A percentile compares a stretch with the other conserved stretches of the same genome.
Evolutionary conservation across 1,284 basidiomycete genomes (phyloP).

Genomic region (Irpex sp.): DNA sequence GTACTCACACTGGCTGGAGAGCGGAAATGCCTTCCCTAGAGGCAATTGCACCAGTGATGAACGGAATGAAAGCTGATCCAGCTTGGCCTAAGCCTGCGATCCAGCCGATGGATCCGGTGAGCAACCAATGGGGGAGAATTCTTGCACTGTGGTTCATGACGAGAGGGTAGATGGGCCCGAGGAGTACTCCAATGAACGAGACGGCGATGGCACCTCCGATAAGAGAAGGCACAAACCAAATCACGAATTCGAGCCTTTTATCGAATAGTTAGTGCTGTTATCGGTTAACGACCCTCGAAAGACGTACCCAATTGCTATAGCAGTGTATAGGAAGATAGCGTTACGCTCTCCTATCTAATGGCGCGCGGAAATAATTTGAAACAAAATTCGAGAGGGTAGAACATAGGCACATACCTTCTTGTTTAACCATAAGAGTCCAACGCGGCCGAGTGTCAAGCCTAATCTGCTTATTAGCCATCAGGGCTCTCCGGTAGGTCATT

Average conservation of each 20-base stretch:
- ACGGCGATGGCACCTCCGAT: slow-evolving; percentile 47
- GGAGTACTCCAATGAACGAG: slow-evolving; percentile 46
- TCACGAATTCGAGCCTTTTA: slow-evolving; percentile 42
- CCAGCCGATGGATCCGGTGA: slow-evolving; percentile 53
- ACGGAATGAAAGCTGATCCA: slow-evolving; percentile 49
- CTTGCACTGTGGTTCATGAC: slow-evolving; percentile 43
- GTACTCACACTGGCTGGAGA: slow-evolving; percentile 51
- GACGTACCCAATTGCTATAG: slow-evolving; percentile 32
- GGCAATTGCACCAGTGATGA: slow-evolving; percentile 51
- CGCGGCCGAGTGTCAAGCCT: slow-evolving; percentile 41
- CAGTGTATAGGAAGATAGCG: slow-evolving; percentile 33
- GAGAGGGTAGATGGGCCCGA: slow-evolving; percentile 51
- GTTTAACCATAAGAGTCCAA: slow-evolving; percentile 46
- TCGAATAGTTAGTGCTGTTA: no score
- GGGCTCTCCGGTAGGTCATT: neutral
- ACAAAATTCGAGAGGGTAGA: neutral
- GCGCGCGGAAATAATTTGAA: neutral
- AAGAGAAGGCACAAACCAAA: slow-evolving; percentile 56
- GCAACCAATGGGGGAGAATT: slow-evolving; percentile 43
- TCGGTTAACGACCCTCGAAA: neutral
- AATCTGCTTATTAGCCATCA: neutral
- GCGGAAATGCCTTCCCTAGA: slow-evolving; percentile 41
- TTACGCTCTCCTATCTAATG: slow-evolving; percentile 35
- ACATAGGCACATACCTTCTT: slow-evolving; percentile 28
- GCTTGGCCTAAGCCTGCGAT: slow-evolving; percentile 48